Conservation (phyloP, 345 rosid genomes). For the Hirschfeldia incana region DNA sequence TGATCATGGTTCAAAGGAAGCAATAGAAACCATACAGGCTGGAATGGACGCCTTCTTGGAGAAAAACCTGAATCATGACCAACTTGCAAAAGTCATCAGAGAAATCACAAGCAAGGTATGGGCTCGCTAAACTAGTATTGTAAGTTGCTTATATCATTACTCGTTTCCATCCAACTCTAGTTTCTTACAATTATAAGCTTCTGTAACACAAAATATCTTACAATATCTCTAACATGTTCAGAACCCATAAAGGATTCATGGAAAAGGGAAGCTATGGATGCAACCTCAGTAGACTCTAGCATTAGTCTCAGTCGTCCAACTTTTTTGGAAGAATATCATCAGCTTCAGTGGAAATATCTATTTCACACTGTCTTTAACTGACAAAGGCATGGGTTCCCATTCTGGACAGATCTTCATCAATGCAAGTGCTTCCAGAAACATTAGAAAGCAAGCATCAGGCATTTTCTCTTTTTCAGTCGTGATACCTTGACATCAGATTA, state of each 20-base stretch:
- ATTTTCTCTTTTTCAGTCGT: conserved; percentile 57
- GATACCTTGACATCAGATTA: conserved; percentile 58
- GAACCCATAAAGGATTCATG: conserved; percentile 13
- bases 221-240: conserved; percentile 32
- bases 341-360: too few species aligned
- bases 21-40: conserved; percentile 38
- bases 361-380: too few species aligned
- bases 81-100: conserved; percentile 35
- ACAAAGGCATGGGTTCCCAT: too few species aligned
- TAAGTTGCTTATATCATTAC: neutral
- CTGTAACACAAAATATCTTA: neutral
- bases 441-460: conserved; percentile 41
- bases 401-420: too few species aligned
- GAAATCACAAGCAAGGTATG: conserved; percentile 1
- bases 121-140: neutral
- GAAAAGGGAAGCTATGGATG: neutral
- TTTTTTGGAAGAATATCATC: too few species aligned
- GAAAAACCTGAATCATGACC: conserved; percentile 41
- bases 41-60: conserved; percentile 68
- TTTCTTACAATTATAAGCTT: too few species aligned
- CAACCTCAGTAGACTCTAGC: too few species aligned
- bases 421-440: neutral
- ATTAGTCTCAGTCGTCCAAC: too few species aligned
- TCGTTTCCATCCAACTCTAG: neutral
- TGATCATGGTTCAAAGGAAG: conserved; percentile 38